Conservation (phyloP, 495 filamentous ascomycete species). For the Xylaria grammica region DNA sequence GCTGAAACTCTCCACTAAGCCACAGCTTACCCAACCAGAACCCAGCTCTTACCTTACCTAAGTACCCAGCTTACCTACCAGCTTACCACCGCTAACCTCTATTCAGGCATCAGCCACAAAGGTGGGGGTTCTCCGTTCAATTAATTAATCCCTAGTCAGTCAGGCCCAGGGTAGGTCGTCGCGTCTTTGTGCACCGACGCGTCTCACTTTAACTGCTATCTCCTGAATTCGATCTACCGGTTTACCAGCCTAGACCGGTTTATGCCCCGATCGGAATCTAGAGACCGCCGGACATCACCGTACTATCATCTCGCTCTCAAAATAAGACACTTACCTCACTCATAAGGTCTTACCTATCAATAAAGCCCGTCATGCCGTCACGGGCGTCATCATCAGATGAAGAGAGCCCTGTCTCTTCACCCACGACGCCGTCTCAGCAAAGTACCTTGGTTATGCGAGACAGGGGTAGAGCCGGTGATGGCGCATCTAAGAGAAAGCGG, state of each 20-base stretch:
- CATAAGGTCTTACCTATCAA: background rate
- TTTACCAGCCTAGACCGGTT: background rate
- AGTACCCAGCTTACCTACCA: background rate
- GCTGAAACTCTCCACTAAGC: too few species aligned
- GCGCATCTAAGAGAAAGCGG: conserved; percentile 58
- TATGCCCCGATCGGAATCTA: background rate
- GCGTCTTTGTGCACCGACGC: conserved; percentile 28
- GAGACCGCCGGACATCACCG: background rate
- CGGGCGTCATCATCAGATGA: conserved; percentile 28
- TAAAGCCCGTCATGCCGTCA: conserved; percentile 30
- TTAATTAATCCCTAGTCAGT: conserved; percentile 8
- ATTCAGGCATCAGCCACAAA: background rate
- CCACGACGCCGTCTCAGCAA: conserved; percentile 23
- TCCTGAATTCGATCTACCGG: background rate
- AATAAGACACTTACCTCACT: background rate
- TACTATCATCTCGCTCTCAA: background rate
- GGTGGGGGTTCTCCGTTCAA: background rate
- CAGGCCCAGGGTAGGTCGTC: conserved; percentile 12
- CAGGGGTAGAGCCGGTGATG: conserved; percentile 40
- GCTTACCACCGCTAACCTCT: background rate
- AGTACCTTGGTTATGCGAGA: conserved; percentile 37
- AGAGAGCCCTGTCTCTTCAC: conserved; percentile 24
- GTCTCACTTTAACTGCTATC: background rate
- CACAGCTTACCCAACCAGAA: too few species aligned
- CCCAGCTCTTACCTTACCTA: too few species aligned